Evolutionary conservation across 2,329 filamentous ascomycete genomes (phyloP), one percentile per base, ranked within the genome.

Genomic region (Dryadomyces quercus-mongolicae): DNA sequence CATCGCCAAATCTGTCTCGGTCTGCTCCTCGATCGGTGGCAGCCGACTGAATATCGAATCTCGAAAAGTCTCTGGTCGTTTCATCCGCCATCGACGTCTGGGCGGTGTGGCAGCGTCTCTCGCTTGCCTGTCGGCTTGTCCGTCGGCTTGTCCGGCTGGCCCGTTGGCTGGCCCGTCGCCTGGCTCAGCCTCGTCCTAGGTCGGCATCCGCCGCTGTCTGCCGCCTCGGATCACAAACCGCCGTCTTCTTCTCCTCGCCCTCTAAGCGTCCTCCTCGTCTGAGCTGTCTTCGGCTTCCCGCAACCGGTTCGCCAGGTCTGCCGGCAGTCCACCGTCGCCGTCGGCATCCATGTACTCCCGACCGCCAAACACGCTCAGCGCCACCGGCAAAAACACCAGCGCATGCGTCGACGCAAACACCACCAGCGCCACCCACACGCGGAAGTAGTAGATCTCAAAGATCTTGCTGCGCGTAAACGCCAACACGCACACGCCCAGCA

Each of bases 381-480:
- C 85, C 1, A 97, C 93, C 0, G 93, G 93, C 62, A 98, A 72
- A 67, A 97, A 95, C 8, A 98, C 79, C 49, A 98, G 74, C 0
- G 93, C 89, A 67, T 98, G 93, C 10, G 84, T 77, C 8, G 88
- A 88, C 2, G 91, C 94, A 67, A 95, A 92, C 10, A 94, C 67
- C 12, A 98, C 91, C 54, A 98, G 78, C 7, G 91, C 86, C 18
- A 96, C 74, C 93, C 93, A 98, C 46, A 98, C 87, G 46, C 93
- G 81, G 77, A 98, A 98, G 70, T 98, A 98, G 71, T 98, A 98
- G 55, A 98, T 89, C 73, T 98, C 94, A 63, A 98, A 98, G 65
- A 98, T 98, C 80, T 97, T 98, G 68, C 88, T 95, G 52, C 88
- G 76, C 8, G 93, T 98, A 64, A 96, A 98, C 0, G 93, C 93